Base-by-base conservation (phyloP, 2,329 filamentous ascomycete genomes). In the Neurospora sp. region DNA sequence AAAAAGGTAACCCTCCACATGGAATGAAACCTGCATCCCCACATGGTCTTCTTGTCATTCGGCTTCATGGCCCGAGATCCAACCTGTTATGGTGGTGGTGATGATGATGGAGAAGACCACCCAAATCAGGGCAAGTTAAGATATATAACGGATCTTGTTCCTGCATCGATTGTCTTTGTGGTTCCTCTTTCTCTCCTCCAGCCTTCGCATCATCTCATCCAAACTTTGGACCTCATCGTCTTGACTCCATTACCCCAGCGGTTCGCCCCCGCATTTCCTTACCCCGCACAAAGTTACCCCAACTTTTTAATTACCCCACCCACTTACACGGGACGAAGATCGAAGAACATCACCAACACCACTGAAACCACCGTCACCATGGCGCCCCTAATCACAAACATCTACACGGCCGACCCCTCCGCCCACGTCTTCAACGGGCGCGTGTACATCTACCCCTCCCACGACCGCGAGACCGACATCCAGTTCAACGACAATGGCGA, bases 401-500 rank as follows among this genome's bases (percentile, higher is more conserved):
- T 92, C 77, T 94, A 90, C 84, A 93, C 91, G 12, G 91, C 91
- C 23, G 91, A 94, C 80, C 91, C 91, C 17, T 93, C 91, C 6
- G 91, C 91, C 12, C 91, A 93, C 79, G 91, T 92, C 77, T 94
- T 93, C 82, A 88, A 92, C 72, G 86, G 85, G 78, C 89, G 85
- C 73, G 81, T 94, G 71, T 94, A 92, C 83, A 87, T 94, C 80
- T 94, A 93, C 82, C 91, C 91, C 23, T 93, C 91, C 28, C 91
- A 94, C 81, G 91, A 94, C 80, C 87, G 90, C 74, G 89, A 92
- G 79, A 92, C 90, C 5, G 86, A 88, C 79, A 91, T 92, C 78
- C 70, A 86, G 70, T 89, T 91, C 83, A 93, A 94, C 82, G 91
- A 93, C 84, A 92, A 93, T 84, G 91, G 91, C 77, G 91, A 93